These are phyloP conservation scores for Colletotrichum sp. DNA, from an alignment of 2,329 filamentous ascomycete species.

Conservation along the genomic window DNA sequence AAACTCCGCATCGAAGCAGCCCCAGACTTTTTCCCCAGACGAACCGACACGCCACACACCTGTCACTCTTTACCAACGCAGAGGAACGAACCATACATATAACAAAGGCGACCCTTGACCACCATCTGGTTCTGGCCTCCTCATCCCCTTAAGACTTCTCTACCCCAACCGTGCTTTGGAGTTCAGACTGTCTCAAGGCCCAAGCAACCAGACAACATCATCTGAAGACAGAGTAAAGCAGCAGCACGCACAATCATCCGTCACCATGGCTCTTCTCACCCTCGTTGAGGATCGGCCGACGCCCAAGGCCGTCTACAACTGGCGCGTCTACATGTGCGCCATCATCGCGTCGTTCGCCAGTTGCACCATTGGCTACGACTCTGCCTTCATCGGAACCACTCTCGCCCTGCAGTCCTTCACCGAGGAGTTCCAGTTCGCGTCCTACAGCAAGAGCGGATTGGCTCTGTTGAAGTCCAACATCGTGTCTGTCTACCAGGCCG, in stretches of 20 bases:
- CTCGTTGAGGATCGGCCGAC: constrained; percentile 63
- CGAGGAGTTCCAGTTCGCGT: constrained; percentile 68
- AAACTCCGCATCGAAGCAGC: constrained; percentile 6
- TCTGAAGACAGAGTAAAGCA: not conserved
- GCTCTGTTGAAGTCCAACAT: constrained; percentile 75
- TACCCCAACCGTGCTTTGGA: not conserved
- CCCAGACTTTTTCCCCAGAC: constrained; percentile 22
- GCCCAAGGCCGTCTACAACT: constrained; percentile 64
- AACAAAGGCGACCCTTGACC: constrained; percentile 16
- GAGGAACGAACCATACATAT: constrained; percentile 3
- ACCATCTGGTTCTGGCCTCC: not conserved
- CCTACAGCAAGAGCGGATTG: constrained; percentile 50
- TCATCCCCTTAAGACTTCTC: not conserved
- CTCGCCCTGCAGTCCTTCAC: constrained; percentile 73
- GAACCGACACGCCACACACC: not conserved
- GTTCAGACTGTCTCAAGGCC: constrained; percentile 1
- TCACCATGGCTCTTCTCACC: constrained; percentile 50
- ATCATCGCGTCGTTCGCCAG: constrained; percentile 60
- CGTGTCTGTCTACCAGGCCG: constrained; percentile 81
- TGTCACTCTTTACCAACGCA: not conserved
- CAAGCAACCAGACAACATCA: not conserved
- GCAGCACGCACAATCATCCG: not conserved
- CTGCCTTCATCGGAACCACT: constrained; percentile 80
- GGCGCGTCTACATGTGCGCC: constrained; percentile 62
- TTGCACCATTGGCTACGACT: constrained; percentile 68